These are phyloP conservation scores for Diaporthe sp. DNA, from an alignment of 2,329 filamentous ascomycete species.

Conservation along the genomic window DNA sequence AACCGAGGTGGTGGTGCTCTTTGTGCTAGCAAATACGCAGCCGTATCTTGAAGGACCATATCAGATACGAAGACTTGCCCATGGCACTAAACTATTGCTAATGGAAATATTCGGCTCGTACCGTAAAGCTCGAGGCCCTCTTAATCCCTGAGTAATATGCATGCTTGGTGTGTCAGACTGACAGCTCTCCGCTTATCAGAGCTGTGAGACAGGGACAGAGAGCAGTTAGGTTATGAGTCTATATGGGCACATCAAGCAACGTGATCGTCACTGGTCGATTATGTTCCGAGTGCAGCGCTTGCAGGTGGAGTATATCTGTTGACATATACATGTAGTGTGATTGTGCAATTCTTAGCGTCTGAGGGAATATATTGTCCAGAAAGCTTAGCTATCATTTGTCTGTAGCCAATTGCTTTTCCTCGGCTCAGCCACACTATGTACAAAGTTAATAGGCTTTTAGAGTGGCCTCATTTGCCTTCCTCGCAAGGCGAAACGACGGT, in stretches of 20 bases:
- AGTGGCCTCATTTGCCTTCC: neutral
- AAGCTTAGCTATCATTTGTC: neutral
- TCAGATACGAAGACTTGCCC: neutral
- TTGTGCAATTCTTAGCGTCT: neutral
- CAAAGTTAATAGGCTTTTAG: neutral
- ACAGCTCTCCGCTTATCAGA: neutral
- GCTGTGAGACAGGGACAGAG: neutral
- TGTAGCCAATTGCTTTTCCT: neutral
- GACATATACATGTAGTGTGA: constrained; percentile 1
- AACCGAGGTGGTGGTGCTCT: neutral
- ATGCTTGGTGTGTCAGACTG: constrained; percentile 4
- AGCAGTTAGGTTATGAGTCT: neutral
- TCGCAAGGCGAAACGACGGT: constrained; percentile 21
- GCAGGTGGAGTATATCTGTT: neutral
- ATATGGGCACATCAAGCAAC: neutral
- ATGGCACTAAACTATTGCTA: neutral
- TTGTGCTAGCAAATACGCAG: neutral
- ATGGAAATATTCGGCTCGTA: neutral
- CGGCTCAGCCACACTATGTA: neutral
- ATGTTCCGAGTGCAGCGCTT: neutral
- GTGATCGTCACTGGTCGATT: neutral
- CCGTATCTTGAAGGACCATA: neutral
- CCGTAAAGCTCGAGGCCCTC: neutral
- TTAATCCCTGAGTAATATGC: neutral
- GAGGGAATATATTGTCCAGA: neutral